Percentiles rank a stretch among this genome's conserved stretches.
Conservation (phyloP, 2,329 filamentous ascomycete species). For the Xylaria sp. region DNA sequence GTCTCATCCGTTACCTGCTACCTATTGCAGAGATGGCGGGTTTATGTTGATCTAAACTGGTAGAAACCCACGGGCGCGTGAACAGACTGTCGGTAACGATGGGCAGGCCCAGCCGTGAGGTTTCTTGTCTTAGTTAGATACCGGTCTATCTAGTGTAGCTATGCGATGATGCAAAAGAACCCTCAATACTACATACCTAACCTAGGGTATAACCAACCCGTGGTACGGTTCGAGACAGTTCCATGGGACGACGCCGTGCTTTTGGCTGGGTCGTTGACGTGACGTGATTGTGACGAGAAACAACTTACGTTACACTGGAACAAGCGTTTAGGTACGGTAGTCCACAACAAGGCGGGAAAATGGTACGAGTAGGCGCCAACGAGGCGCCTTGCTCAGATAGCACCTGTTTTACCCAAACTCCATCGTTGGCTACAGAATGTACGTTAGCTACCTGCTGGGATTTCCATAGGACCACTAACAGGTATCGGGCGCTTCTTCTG, state of each 20-base stretch:
- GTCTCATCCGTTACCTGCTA: not conserved
- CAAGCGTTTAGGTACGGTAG: not conserved
- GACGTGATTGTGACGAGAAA: slow-evolving; percentile 35
- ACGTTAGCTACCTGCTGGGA: not conserved
- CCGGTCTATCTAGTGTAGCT: no score
- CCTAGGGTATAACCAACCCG: not conserved
- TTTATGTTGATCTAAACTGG: slow-evolving; percentile 17
- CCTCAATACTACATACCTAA: slow-evolving; percentile 12
- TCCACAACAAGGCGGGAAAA: not conserved
- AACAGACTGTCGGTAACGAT: slow-evolving; percentile 35
- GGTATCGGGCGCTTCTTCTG: not conserved
- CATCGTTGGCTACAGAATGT: not conserved
- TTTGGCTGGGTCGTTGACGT: slow-evolving; percentile 12
- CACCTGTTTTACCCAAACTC: not conserved
- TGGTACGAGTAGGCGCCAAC: slow-evolving; percentile 11
- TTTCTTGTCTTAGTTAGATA: not conserved
- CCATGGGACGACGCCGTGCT: slow-evolving; percentile 2
- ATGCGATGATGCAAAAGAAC: slow-evolving; percentile 12
- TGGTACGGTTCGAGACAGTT: slow-evolving; percentile 12
- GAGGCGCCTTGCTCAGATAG: slow-evolving; percentile 3
- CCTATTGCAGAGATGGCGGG: slow-evolving; percentile 17
- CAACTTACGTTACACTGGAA: not conserved
- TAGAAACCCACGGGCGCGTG: slow-evolving; percentile 7
- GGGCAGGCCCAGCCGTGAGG: slow-evolving; percentile 17
- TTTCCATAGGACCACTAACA: not conserved